Evolutionary conservation across 2,329 filamentous ascomycete species (phyloP).

Genomic region (Alternaria angustiovoidea): DNA sequence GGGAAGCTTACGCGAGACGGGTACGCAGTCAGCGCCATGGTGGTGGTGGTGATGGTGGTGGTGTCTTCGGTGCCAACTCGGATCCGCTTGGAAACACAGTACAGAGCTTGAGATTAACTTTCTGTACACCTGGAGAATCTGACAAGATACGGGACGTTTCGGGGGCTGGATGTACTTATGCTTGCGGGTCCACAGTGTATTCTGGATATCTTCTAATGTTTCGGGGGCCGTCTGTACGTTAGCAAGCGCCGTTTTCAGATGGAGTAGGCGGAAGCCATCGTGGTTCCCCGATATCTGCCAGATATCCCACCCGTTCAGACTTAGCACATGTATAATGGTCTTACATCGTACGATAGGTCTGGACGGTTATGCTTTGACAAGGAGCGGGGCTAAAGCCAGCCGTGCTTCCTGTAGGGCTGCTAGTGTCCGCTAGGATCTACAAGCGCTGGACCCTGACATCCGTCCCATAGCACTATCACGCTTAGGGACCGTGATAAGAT

Average conservation of each 20-base stretch:
- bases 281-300: neutral
- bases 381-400: neutral
- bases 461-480: conserved; percentile 5
- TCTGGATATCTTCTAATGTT: neutral
- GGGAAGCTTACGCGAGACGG: conserved; percentile 2
- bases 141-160: neutral
- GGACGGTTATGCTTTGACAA: neutral
- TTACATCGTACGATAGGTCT: conserved; percentile 9
- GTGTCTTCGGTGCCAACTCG: conserved; percentile 1
- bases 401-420: conserved; percentile 9
- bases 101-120: neutral
- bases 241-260: neutral
- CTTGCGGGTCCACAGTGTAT: neutral
- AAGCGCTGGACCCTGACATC: conserved; percentile 15
- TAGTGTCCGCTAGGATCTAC: conserved; percentile 13
- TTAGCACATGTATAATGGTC: neutral
- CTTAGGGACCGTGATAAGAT: conserved; percentile 4
- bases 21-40: neutral
- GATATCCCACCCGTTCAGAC: neutral
- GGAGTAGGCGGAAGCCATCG: neutral
- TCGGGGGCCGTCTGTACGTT: neutral
- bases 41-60: neutral
- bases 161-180: neutral
- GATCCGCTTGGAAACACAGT: neutral
- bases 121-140: neutral